Evolutionary conservation across 345 rosid genomes (phyloP).

Genomic region (Acer saccharum): DNA sequence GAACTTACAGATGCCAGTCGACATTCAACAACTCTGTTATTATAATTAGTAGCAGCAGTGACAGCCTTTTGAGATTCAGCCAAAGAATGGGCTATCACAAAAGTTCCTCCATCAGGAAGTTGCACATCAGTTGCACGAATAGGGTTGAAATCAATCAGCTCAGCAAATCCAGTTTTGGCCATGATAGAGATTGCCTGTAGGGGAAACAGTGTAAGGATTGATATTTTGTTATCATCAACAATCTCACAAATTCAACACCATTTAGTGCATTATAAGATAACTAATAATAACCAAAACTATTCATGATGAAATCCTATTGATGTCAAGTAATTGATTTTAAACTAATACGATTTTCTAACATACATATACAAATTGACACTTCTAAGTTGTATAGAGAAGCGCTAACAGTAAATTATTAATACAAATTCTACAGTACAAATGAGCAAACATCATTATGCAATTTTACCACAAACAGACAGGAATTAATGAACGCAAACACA

Average conservation of each 20-base stretch:
- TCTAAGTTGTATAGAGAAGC: background rate
- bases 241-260: background rate
- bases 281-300: background rate
- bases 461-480: background rate
- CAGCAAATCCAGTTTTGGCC: conserved; percentile 97
- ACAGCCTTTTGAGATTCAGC: conserved; percentile 98
- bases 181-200: conserved; percentile 93
- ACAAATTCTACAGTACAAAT: background rate
- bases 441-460: background rate
- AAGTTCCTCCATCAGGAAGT: conserved; percentile 95
- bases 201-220: conserved; percentile 9
- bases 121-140: conserved; percentile 92
- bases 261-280: background rate
- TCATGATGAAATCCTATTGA: background rate
- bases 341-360: background rate
- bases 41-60: conserved; percentile 94
- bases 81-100: conserved; percentile 90
- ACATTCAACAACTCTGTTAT: conserved; percentile 97
- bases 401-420: background rate
- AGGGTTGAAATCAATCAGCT: conserved; percentile 99
- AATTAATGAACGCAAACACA: background rate
- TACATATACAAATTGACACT: background rate
- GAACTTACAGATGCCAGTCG: conserved; percentile 78
- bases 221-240: background rate
- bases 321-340: background rate